A percentile compares a stretch with the other conserved stretches of the same genome.
These are phyloP conservation scores for Mucor plumbeus DNA, from an alignment of 371 early-diverging fungal genomes.

Conservation along the genomic window DNA sequence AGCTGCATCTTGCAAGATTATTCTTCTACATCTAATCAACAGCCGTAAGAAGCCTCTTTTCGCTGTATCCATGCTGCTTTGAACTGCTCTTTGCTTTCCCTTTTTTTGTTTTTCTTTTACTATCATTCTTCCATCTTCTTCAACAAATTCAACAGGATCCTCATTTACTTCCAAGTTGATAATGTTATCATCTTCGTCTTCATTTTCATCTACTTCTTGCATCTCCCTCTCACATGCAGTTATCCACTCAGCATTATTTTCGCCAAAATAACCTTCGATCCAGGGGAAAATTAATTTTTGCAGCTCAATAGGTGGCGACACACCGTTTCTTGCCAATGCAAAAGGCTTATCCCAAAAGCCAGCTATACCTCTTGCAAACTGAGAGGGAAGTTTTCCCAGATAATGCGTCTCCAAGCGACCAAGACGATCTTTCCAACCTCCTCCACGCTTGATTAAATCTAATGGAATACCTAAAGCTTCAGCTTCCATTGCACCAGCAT, in stretches of 20 bases:
- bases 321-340: background rate
- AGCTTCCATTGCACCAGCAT: background rate
- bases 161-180: too few species aligned
- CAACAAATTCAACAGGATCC: background rate
- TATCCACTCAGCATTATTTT: background rate
- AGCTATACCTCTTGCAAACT: constrained; percentile 7
- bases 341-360: constrained; percentile 9
- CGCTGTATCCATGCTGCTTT: background rate
- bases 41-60: constrained; percentile 10
- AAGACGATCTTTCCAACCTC: constrained; percentile 13
- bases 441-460: background rate
- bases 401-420: constrained; percentile 15
- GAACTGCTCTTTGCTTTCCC: background rate
- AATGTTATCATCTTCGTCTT: background rate
- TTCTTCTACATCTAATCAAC: constrained; percentile 7
- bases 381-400: background rate
- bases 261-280: constrained; percentile 4
- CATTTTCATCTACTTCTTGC: constrained; percentile 7
- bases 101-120: background rate
- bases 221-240: background rate
- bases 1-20: constrained; percentile 14
- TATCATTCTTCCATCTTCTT: background rate
- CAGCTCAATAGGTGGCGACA: background rate
- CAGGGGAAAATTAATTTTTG: constrained; percentile 2
- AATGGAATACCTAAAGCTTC: background rate